phyloP scores from a whole-genome alignment of 208 protist genomes.

The Crithidia sp. region DNA sequence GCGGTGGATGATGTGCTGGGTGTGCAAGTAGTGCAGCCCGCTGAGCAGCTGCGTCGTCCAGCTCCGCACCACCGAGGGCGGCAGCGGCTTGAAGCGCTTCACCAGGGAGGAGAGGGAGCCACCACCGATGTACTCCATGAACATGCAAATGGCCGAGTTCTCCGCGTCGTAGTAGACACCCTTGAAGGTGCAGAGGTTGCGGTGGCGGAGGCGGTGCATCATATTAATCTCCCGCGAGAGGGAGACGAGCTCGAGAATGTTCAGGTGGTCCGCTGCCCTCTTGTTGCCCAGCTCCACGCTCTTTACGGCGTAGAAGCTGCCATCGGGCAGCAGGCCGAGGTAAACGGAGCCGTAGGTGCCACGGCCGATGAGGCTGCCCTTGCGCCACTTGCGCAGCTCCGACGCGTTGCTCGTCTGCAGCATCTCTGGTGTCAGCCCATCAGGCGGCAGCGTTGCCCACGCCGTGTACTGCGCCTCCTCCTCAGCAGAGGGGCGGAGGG shows the following conservation, averaged over 20 bases:
- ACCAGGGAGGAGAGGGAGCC: conserved; percentile 85
- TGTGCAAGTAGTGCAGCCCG: conserved; percentile 89
- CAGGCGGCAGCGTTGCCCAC: conserved; percentile 67
- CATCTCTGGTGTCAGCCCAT: conserved; percentile 87
- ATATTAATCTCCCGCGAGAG: conserved; percentile 92
- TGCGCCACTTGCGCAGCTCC: conserved; percentile 74
- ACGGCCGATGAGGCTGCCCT: conserved; percentile 84
- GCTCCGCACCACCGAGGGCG: conserved; percentile 76
- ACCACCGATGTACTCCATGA: conserved; percentile 94
- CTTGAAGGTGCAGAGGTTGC: conserved; percentile 92
- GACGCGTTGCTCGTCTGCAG: conserved; percentile 79
- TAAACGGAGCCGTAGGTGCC: conserved; percentile 93
- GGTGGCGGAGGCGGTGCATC: conserved; percentile 90
- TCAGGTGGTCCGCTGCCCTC: conserved; percentile 49
- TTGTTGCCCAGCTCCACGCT: conserved; percentile 72
- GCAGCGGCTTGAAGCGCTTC: conserved; percentile 89
- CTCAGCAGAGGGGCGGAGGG: conserved; percentile 60
- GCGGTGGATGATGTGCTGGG: conserved; percentile 92
- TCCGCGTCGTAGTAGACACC: conserved; percentile 77
- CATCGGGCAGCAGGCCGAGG: conserved; percentile 82
- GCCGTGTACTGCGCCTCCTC: conserved; percentile 83
- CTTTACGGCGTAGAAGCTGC: conserved; percentile 91
- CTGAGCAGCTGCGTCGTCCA: conserved; percentile 89
- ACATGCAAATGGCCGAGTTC: conserved; percentile 82
- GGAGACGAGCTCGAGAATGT: conserved; percentile 78